Conservation (phyloP, 805 yeast species). For the Ogataea nonfermentans region DNA sequence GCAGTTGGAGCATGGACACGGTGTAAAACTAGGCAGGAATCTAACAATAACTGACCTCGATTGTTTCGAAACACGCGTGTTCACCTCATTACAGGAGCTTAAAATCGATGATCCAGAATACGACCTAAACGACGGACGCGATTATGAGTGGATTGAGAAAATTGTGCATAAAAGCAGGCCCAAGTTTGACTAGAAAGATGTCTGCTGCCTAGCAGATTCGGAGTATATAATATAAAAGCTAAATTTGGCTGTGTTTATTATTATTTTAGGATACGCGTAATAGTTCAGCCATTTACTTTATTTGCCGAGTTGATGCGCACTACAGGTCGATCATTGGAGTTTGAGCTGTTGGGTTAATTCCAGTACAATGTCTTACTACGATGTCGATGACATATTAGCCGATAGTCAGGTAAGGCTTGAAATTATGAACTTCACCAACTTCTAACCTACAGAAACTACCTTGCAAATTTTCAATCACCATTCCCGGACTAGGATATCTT, state of each 20-base stretch:
- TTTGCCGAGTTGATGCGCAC: too few relatives aligned
- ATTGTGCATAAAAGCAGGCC: conserved; percentile 3
- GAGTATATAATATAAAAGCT: too few relatives aligned
- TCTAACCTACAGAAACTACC: conserved; percentile 53
- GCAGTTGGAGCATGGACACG: conserved; percentile 17
- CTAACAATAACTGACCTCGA: not conserved
- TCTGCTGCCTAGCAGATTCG: too few relatives aligned
- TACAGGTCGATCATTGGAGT: not conserved
- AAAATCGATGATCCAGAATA: not conserved
- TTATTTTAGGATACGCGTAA: too few relatives aligned
- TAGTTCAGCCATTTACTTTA: too few relatives aligned
- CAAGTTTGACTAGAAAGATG: too few relatives aligned
- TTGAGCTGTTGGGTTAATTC: not conserved
- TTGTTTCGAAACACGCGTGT: conserved; percentile 3
- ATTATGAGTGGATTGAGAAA: conserved; percentile 7
- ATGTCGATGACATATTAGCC: conserved; percentile 72
- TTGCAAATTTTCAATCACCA: conserved; percentile 69
- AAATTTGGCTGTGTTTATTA: too few relatives aligned
- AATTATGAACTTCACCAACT: too few relatives aligned
- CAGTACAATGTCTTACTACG: conserved; percentile 50
- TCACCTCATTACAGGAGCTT: not conserved
- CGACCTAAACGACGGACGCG: not conserved
- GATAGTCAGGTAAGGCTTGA: conserved; percentile 48
- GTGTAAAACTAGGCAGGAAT: conserved; percentile 8
- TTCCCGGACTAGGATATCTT: conserved; percentile 86